Evolutionary conservation across 108 stramenopile genomes (phyloP), one percentile per base, ranked within the genome.

Genomic region (Parietichytrium sp.): DNA sequence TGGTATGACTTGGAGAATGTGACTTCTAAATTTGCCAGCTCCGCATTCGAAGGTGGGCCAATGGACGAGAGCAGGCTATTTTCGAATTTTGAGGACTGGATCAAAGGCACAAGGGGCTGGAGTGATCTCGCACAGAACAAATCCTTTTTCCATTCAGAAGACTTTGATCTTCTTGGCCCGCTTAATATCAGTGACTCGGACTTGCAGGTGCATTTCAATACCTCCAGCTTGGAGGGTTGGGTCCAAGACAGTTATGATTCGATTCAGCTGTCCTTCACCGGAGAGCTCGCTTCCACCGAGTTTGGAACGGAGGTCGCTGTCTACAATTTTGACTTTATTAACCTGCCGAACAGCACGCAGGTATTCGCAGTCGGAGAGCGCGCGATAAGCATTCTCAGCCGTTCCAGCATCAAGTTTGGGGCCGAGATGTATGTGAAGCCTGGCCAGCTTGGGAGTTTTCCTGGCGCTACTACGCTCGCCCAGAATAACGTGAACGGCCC

Each of bases 311-410:
- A 86, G 53, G 86, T 87, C 18, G 89, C 89, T 3, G 47, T 88
- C 18, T 89, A 87, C 80, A 81, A 83, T 26, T 89, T 89, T 48
- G 86, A 89, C 48, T 47, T 79, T 50, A 78, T 89, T 26, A 84
- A 84, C 45, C 51, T 89, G 33, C 88, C 87, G 3, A 49, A 84
- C 16, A 83, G 84, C 29, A 82, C 85, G 38, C 45, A 27, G 1
- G 30, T 89, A 6, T 15, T 45, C 30, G 49, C 87, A 12, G 79
- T 54, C 4, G 89, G 89, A 3, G 61, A 80, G 47, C 54, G 88
- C 30, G 85, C 89, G 2, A 33, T 89, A 29, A 78, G 80, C 0
- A 26, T 89, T 23, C 82, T 87, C 10, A 83, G 81, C 23, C 84
- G 82, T 36, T 72, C 82, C 0, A 77, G 54, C 36, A 45, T 81